Conservation (phyloP, 768 basidiomycete species). For the Gautieria morchelliformis region DNA sequence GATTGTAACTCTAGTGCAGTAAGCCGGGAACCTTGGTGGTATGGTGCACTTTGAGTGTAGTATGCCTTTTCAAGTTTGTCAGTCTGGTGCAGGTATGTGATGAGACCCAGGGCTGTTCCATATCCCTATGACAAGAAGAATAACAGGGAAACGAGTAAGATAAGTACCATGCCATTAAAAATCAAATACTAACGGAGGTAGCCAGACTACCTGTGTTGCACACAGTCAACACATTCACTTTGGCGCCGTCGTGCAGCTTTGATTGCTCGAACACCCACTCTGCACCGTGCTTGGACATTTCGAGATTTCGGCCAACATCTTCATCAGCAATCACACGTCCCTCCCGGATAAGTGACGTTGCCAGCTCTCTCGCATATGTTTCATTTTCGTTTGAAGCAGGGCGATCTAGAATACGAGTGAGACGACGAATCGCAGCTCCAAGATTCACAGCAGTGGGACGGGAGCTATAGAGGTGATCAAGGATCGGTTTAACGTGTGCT, state of each 20-base stretch:
- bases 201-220: constrained; percentile 98
- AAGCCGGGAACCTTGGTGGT: constrained; percentile 87
- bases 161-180: not conserved
- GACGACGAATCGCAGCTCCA: constrained; percentile 70
- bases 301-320: constrained; percentile 78
- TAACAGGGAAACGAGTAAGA: not conserved
- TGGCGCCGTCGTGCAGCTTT: constrained; percentile 31
- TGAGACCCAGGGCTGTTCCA: constrained; percentile 89
- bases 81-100: constrained; percentile 79
- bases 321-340: constrained; percentile 71
- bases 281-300: constrained; percentile 78
- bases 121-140: constrained; percentile 56
- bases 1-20: constrained; percentile 86
- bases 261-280: constrained; percentile 66
- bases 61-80: constrained; percentile 73
- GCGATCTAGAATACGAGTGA: constrained; percentile 40
- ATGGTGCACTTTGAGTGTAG: constrained; percentile 91
- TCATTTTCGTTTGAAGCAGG: constrained; percentile 16
- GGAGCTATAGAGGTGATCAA: constrained; percentile 72
- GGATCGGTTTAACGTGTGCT: constrained; percentile 43
- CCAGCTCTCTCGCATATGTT: constrained; percentile 34
- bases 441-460: constrained; percentile 98
- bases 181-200: constrained; percentile 57
- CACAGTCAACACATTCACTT: constrained; percentile 79
- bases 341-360: constrained; percentile 54